Evolutionary conservation across 2,329 filamentous ascomycete species (phyloP).

Genomic region (Penicillium corylophilum): DNA sequence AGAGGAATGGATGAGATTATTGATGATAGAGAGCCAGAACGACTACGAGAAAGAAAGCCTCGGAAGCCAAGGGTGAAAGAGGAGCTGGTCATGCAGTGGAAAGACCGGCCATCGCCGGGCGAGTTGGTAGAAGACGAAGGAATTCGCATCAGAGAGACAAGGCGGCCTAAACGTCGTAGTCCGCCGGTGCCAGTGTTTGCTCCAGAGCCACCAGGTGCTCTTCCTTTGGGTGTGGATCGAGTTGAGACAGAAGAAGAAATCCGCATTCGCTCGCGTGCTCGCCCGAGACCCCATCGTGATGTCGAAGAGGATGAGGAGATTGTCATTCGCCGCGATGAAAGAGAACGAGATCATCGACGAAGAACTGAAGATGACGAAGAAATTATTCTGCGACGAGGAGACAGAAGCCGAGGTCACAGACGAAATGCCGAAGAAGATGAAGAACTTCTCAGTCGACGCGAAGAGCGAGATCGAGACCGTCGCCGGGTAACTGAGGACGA

Average conservation of each 20-base stretch:
- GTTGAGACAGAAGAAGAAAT: conserved; percentile 3
- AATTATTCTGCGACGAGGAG: neutral
- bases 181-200: conserved; percentile 2
- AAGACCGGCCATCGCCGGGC: conserved; percentile 13
- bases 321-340: neutral
- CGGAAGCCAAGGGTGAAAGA: conserved; percentile 24
- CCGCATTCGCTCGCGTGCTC: conserved; percentile 6
- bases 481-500: conserved; percentile 26
- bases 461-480: conserved; percentile 11
- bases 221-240: conserved; percentile 4
- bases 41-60: conserved; percentile 13
- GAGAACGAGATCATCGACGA: neutral
- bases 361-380: neutral
- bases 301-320: conserved; percentile 27
- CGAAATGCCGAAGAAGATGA: conserved; percentile 15
- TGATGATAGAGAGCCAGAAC: conserved; percentile 12
- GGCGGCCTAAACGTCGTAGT: conserved; percentile 7
- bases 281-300: conserved; percentile 10
- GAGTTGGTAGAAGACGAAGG: conserved; percentile 12
- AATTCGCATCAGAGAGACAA: conserved; percentile 3
- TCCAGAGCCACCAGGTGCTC: conserved; percentile 8
- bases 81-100: conserved; percentile 18
- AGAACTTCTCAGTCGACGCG: conserved; percentile 10
- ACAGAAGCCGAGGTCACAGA: neutral
- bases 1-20: conserved; percentile 2